Conservation (phyloP, 768 basidiomycete species). For the Hygrocybe coccinea region DNA sequence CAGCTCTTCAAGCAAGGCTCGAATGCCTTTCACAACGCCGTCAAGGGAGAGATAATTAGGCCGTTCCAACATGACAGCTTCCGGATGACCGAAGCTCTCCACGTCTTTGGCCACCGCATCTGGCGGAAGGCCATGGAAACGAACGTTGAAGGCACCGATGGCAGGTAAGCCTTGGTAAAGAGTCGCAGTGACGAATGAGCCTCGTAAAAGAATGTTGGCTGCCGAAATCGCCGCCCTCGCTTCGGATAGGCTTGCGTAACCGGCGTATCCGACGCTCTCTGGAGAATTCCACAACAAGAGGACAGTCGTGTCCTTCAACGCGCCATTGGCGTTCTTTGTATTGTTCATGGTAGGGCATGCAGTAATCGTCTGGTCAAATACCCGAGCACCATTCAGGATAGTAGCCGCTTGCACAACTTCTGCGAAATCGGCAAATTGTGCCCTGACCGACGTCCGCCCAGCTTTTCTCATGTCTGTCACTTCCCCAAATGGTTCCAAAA, state of each 20-base stretch:
- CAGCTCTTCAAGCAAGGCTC: constrained; percentile 36
- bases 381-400: constrained; percentile 42
- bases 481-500: constrained; percentile 46
- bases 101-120: constrained; percentile 36
- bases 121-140: constrained; percentile 45
- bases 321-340: constrained; percentile 29
- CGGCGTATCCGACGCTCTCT: constrained; percentile 52
- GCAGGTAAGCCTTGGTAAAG: constrained; percentile 56
- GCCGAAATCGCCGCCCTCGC: constrained; percentile 52
- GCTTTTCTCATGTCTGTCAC: constrained; percentile 38
- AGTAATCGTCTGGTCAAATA: constrained; percentile 38
- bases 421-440: constrained; percentile 43
- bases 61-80: constrained; percentile 19
- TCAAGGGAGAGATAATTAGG: constrained; percentile 36
- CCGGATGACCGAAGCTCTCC: constrained; percentile 31
- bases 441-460: constrained; percentile 28
- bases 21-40: constrained; percentile 35
- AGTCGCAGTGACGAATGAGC: constrained; percentile 41
- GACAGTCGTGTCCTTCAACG: constrained; percentile 51
- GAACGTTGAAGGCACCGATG: constrained; percentile 56
- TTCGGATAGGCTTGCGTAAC: constrained; percentile 46
- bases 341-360: constrained; percentile 46
- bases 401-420: constrained; percentile 52
- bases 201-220: constrained; percentile 32
- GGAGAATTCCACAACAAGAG: constrained; percentile 60